phyloP scores from a whole-genome alignment of 768 basidiomycete species.

The Rhizopogon salebrosus region DNA sequence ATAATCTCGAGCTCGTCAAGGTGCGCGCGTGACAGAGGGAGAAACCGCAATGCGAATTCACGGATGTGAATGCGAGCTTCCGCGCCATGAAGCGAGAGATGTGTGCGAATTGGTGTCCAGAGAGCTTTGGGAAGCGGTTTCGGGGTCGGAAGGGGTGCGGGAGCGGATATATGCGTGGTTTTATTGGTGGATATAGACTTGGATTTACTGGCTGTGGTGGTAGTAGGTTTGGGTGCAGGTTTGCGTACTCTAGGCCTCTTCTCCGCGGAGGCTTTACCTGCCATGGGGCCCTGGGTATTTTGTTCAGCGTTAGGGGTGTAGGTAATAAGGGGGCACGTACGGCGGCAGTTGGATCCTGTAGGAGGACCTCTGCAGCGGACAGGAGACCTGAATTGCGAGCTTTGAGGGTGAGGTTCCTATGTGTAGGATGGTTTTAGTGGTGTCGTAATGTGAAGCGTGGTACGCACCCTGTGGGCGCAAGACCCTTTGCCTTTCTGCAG shows the following conservation, averaged over 20 bases:
- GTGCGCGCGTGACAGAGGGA: constrained; percentile 46
- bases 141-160: constrained; percentile 24
- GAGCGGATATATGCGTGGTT: constrained; percentile 15
- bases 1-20: constrained; percentile 63
- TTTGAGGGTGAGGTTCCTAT: constrained; percentile 33
- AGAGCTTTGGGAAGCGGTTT: constrained; percentile 39
- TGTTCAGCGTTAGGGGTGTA: constrained; percentile 5
- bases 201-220: constrained; percentile 8
- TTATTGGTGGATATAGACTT: constrained; percentile 13
- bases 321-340: constrained; percentile 15
- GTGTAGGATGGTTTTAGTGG: constrained; percentile 6
- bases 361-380: constrained; percentile 35
- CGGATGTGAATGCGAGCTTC: constrained; percentile 66
- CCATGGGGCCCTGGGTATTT: constrained; percentile 22
- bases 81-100: constrained; percentile 40
- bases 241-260: constrained; percentile 13
- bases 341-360: constrained; percentile 25
- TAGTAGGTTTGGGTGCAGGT: constrained; percentile 2
- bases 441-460: neutral
- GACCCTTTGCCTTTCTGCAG: constrained; percentile 61
- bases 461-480: constrained; percentile 54
- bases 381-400: constrained; percentile 33
- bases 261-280: constrained; percentile 13
- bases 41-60: constrained; percentile 69
- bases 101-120: constrained; percentile 49